These are phyloP conservation scores for Scheffersomyces segobiensis DNA, from an alignment of 1,139 yeast genomes.

Conservation along the genomic window DNA sequence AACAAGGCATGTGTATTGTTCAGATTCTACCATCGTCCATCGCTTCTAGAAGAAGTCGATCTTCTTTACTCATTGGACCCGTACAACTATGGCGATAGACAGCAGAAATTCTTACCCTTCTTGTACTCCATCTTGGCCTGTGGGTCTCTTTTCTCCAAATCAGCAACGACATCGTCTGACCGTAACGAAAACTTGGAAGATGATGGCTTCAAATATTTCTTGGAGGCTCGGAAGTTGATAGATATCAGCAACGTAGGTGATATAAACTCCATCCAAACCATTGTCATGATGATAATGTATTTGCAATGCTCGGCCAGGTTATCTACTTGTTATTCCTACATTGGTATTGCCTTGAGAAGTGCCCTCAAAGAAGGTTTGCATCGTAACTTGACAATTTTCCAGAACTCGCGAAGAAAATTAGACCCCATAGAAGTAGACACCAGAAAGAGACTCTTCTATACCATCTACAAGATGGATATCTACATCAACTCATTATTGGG, in stretches of 20 bases:
- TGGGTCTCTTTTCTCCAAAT: constrained; percentile 69
- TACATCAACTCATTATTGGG: constrained; percentile 90
- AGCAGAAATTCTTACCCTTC: constrained; percentile 74
- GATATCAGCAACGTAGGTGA: constrained; percentile 57
- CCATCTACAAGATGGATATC: constrained; percentile 88
- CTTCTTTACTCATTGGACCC: constrained; percentile 63
- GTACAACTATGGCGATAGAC: constrained; percentile 66
- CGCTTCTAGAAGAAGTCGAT: constrained; percentile 61
- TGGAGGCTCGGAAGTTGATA: constrained; percentile 76
- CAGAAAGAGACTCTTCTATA: constrained; percentile 82
- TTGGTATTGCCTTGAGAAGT: constrained; percentile 88
- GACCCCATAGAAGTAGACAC: constrained; percentile 86
- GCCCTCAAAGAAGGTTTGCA: constrained; percentile 89
- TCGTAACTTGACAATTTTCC: constrained; percentile 60
- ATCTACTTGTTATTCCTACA: constrained; percentile 87
- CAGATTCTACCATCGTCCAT: constrained; percentile 83
- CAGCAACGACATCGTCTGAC: constrained; percentile 33
- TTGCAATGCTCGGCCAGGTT: constrained; percentile 88
- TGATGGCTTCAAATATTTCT: constrained; percentile 81
- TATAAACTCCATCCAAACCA: constrained; percentile 61
- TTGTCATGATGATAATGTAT: constrained; percentile 71
- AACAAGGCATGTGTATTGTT: constrained; percentile 81
- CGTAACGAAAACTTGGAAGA: constrained; percentile 56
- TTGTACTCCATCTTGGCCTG: constrained; percentile 59
- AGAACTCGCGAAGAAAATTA: constrained; percentile 50